phyloP scores from a whole-genome alignment of 148 eudicot genomes.

The Polygonum aviculare region DNA sequence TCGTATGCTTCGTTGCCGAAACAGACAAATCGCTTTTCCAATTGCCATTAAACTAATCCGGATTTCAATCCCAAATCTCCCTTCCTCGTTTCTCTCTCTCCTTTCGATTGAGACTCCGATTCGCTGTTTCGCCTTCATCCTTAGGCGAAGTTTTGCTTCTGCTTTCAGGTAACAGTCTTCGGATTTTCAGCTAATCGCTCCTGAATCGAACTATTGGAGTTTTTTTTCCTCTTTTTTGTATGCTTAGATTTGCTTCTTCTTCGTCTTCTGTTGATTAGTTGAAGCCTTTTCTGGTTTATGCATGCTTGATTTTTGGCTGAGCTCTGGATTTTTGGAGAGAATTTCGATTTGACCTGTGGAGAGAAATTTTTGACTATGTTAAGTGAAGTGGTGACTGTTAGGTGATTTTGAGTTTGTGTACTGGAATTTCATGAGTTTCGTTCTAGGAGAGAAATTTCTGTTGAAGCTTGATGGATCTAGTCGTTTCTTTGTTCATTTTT shows the following conservation, averaged over 20 bases:
- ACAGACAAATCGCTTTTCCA: constrained; percentile 7
- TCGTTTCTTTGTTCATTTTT: background rate
- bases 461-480: background rate
- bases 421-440: background rate
- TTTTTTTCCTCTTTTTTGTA: background rate
- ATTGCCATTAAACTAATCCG: constrained; percentile 3
- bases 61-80: background rate
- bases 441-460: background rate
- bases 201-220: background rate
- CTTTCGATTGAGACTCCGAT: background rate
- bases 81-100: background rate
- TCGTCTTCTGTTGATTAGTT: background rate
- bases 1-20: background rate
- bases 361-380: background rate
- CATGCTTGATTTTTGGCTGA: background rate
- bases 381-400: background rate
- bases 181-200: background rate
- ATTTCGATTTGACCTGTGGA: background rate
- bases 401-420: background rate
- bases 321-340: background rate
- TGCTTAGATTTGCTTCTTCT: background rate
- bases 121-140: background rate
- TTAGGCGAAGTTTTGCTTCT: background rate
- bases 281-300: background rate
- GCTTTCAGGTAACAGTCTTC: background rate